Evolutionary conservation across 1,139 yeast genomes (phyloP), one percentile per base, ranked within the genome.

Genomic region (Eremothecium sinecaudum): DNA sequence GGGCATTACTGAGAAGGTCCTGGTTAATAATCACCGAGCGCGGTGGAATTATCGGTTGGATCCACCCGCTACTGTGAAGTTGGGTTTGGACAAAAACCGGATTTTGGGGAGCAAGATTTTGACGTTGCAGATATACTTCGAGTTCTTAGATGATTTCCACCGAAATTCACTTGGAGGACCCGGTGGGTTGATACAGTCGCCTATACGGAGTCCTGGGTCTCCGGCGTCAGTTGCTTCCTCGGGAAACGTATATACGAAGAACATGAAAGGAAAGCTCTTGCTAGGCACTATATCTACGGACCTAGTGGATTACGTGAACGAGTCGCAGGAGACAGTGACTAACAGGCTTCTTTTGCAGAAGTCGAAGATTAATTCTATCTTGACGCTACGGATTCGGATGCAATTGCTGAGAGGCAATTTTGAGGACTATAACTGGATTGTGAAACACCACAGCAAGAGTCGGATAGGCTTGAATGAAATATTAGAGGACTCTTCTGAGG

Each of bases 351-450:
- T 87, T 35, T 62, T 87, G 31, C 78, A 78, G 46, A 72, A 82
- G 23, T 79, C 94, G 8, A 83, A 83, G 46, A 76, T 87, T 15
- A 87, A 90, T 55, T 78, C 93, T 4, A 78, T 86, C 28, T 59
- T 83, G 28, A 75, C 71, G 47, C 66, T 62, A 36, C 59, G 58
- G 54, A 65, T 68, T 44, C 70, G 52, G 53, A 68, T 56, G 55
- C 68, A 47, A 45, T 67, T 69, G 32, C 40, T 63, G 2, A 59
- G 69, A 32, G 79, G 79, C 4, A 56, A 43, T 2, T 56, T 53
- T 35, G 40, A 40, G 10, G 61, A 56, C 29, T 57, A 56, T 30
- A 39, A 42, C 17, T 27, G 40, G 8, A 38, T 51, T 4, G 12
- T 14, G 15, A 16, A 29, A 20, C 28, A 28, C 22, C 19, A 17